Conservation (phyloP, 1,139 yeast genomes). For the Geotrichum macrosporum region DNA sequence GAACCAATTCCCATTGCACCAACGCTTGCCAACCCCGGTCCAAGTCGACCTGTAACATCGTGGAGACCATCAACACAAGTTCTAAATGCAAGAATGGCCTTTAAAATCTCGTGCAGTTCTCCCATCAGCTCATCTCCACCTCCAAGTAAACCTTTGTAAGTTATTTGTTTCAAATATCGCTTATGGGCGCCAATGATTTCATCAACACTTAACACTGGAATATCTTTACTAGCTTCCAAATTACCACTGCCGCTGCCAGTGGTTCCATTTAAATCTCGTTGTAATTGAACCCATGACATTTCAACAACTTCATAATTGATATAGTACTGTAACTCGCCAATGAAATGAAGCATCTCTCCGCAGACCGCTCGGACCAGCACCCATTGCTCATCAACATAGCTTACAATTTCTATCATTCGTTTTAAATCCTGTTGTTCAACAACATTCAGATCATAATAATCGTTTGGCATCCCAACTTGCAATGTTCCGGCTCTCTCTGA, state of each 20-base stretch:
- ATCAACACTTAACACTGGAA: constrained; percentile 35
- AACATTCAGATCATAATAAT: neutral
- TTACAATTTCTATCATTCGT: neutral
- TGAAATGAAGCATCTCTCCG: constrained; percentile 39
- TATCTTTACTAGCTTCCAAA: constrained; percentile 1
- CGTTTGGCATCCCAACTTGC: neutral
- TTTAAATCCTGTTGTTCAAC: constrained; percentile 1
- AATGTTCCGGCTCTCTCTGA: constrained; percentile 25
- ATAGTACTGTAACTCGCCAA: constrained; percentile 40
- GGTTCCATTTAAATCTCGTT: constrained; percentile 29
- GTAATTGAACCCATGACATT: constrained; percentile 39
- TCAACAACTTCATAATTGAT: constrained; percentile 41
- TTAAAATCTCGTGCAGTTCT: constrained; percentile 38
- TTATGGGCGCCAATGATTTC: constrained; percentile 38
- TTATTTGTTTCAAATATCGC: constrained; percentile 36
- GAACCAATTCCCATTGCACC: constrained; percentile 9
- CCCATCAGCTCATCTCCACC: constrained; percentile 34
- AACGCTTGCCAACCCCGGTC: neutral
- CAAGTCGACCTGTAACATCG: constrained; percentile 23
- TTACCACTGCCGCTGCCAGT: neutral
- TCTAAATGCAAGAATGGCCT: constrained; percentile 32
- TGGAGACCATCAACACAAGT: constrained; percentile 30
- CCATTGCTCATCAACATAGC: constrained; percentile 29
- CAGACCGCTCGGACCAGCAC: constrained; percentile 31
- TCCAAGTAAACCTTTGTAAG: constrained; percentile 39